These are phyloP conservation scores for Russula lepida DNA, from an alignment of 768 basidiomycete species.

Conservation along the genomic window DNA sequence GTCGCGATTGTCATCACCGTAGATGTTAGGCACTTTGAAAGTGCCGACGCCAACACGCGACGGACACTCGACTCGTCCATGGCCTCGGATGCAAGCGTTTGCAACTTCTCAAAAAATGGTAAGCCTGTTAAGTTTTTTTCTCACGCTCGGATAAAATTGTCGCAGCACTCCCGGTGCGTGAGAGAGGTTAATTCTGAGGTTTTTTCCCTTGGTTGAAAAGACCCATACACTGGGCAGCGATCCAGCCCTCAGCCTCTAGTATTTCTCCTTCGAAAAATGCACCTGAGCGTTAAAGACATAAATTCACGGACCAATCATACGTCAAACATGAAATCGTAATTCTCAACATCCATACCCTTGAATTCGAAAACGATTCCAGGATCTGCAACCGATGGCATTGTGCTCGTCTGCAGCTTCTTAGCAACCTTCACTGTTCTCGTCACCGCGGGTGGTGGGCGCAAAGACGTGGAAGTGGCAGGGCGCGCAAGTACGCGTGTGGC, in stretches of 20 bases:
- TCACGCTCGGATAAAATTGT: neutral
- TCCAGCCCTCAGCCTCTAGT: neutral
- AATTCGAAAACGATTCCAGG: neutral
- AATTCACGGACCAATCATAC: slow-evolving; percentile 2
- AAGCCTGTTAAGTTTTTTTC: neutral
- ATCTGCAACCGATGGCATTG: neutral
- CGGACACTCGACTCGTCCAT: neutral
- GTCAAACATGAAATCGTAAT: slow-evolving; percentile 11
- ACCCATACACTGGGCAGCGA: neutral
- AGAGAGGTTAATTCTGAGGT: neutral
- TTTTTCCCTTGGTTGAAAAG: neutral
- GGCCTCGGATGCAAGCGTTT: neutral
- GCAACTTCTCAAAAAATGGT: neutral
- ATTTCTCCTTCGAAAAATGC: neutral
- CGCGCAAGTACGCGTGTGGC: neutral
- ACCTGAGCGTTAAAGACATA: neutral
- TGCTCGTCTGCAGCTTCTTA: neutral
- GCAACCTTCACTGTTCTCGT: neutral
- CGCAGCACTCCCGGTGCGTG: neutral
- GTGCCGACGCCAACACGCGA: neutral
- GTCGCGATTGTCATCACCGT: too few relatives aligned
- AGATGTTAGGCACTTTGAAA: neutral
- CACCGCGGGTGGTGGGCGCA: neutral
- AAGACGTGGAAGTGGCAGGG: slow-evolving; percentile 8
- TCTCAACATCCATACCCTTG: neutral